phyloP scores from a whole-genome alignment of 257 asterid species.

The Fraxinus excelsior region DNA sequence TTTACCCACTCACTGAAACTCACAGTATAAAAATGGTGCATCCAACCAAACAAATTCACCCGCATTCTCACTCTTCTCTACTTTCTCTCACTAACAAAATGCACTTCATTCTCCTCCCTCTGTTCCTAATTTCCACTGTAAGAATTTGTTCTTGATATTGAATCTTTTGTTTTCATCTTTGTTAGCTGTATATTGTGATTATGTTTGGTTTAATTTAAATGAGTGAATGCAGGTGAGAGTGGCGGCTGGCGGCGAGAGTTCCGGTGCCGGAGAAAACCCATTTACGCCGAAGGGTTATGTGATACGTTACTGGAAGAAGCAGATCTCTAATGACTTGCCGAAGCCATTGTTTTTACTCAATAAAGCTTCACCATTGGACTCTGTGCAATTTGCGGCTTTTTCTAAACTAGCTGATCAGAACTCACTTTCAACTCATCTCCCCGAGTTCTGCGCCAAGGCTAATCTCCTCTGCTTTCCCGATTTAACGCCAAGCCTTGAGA shows the following conservation, averaged over 20 bases:
- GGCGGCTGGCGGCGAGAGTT: constrained; percentile 28
- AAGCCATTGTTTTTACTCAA: constrained; percentile 52
- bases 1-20: constrained; percentile 20
- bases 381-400: constrained; percentile 51
- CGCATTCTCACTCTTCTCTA: constrained; percentile 32
- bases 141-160: constrained; percentile 5
- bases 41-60: constrained; percentile 46
- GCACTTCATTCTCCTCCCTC: constrained; percentile 31
- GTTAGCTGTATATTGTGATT: background rate
- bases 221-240: constrained; percentile 38
- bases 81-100: constrained; percentile 37
- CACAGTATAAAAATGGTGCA: constrained; percentile 37
- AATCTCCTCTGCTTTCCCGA: constrained; percentile 69
- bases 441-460: constrained; percentile 62
- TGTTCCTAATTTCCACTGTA: constrained; percentile 36
- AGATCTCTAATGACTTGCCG: constrained; percentile 59
- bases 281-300: constrained; percentile 58
- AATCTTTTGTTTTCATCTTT: background rate
- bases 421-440: constrained; percentile 60
- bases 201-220: background rate
- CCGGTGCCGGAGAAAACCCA: constrained; percentile 39
- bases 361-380: constrained; percentile 65
- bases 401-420: constrained; percentile 56
- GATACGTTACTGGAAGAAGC: constrained; percentile 66
- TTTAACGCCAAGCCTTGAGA: constrained; percentile 52